A percentile compares a stretch with the other conserved stretches of the same genome.
Conservation (phyloP, 2,329 filamentous ascomycete species). For the Aspergillus persii region DNA sequence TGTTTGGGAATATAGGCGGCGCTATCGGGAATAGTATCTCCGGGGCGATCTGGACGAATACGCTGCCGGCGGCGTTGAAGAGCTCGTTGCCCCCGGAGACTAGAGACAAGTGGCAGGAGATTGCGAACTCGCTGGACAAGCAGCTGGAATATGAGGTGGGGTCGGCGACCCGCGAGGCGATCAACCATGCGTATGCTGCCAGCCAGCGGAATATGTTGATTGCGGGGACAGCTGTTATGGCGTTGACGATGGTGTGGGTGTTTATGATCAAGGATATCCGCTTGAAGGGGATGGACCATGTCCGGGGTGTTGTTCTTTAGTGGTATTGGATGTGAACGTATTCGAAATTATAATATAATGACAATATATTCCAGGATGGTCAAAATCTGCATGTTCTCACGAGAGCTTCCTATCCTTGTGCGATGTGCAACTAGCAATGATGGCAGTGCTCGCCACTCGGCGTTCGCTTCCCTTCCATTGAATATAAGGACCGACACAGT, state of each 20-base stretch:
- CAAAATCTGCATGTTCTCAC: no score
- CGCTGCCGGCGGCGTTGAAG: slow-evolving; percentile 37
- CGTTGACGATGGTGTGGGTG: slow-evolving; percentile 8
- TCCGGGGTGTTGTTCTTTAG: neutral
- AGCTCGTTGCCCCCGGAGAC: slow-evolving; percentile 31
- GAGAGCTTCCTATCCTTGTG: no score
- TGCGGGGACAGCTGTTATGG: slow-evolving; percentile 23
- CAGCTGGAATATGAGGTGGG: slow-evolving; percentile 35
- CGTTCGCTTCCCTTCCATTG: no score
- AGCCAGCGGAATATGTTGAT: slow-evolving; percentile 43
- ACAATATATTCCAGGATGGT: no score
- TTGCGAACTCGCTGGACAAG: slow-evolving; percentile 13
- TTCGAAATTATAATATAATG: no score
- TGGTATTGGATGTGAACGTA: no score
- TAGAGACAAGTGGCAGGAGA: slow-evolving; percentile 4
- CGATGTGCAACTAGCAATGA: no score
- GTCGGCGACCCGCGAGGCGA: slow-evolving; percentile 39
- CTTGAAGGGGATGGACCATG: neutral
- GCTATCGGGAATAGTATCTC: slow-evolving; percentile 33
- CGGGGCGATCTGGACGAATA: slow-evolving; percentile 34
- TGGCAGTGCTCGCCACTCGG: no score
- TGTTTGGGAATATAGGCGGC: slow-evolving; percentile 32
- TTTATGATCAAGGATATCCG: slow-evolving; percentile 12
- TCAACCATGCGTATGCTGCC: slow-evolving; percentile 45
- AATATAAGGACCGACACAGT: no score